Conservation (phyloP, 495 filamentous ascomycete species). For the Tuber calosporum region DNA sequence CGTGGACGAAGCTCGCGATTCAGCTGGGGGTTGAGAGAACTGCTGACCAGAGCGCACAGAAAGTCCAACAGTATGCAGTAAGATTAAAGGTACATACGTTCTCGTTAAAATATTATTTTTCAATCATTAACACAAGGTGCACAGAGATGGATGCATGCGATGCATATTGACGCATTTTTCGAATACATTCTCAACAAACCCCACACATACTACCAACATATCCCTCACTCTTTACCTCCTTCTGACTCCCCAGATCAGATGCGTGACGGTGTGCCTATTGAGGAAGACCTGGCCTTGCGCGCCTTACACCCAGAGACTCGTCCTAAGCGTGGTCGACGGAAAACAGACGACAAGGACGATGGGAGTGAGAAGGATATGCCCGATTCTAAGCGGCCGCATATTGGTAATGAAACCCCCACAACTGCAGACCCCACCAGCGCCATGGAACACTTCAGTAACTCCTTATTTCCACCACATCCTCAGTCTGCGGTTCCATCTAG, state of each 20-base stretch:
- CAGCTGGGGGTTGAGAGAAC: slow-evolving; percentile 88
- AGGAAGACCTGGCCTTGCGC: slow-evolving; percentile 87
- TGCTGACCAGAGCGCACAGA: slow-evolving; percentile 86
- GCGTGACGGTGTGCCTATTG: slow-evolving; percentile 78
- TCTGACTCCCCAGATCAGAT: slow-evolving; percentile 53
- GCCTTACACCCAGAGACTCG: slow-evolving; percentile 84
- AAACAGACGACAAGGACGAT: slow-evolving; percentile 67
- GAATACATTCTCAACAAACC: slow-evolving; percentile 76
- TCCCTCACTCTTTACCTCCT: slow-evolving; percentile 50
- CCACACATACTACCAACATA: slow-evolving; percentile 76
- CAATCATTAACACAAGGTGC: slow-evolving; percentile 7
- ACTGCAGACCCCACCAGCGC: slow-evolving; percentile 52
- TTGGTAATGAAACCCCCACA: slow-evolving; percentile 56
- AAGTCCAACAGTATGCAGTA: slow-evolving; percentile 95
- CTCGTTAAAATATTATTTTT: slow-evolving; percentile 1
- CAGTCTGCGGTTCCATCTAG: slow-evolving; percentile 57
- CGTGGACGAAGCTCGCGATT: slow-evolving; percentile 86
- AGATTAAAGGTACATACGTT: slow-evolving; percentile 72
- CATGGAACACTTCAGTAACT: slow-evolving; percentile 42
- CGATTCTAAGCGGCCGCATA: slow-evolving; percentile 57
- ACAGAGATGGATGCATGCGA: slow-evolving; percentile 95
- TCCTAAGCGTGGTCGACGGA: slow-evolving; percentile 79
- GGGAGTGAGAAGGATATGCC: slow-evolving; percentile 47
- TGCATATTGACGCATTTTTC: slow-evolving; percentile 96
- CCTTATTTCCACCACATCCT: slow-evolving; percentile 43